These are phyloP conservation scores for Nephelium lappaceum DNA, from an alignment of 345 rosid genomes.

Conservation along the genomic window DNA sequence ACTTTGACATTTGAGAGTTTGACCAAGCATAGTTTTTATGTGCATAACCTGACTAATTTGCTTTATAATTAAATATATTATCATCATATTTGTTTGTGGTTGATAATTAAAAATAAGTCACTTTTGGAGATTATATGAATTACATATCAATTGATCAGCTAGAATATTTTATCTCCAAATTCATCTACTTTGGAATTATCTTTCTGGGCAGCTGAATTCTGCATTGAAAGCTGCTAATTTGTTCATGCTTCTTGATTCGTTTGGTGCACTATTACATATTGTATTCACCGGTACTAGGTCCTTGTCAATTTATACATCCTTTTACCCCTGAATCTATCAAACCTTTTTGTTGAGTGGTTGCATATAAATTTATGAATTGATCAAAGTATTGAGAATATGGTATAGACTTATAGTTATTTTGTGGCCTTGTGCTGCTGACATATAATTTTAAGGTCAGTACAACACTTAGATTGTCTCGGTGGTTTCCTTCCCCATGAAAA, in stretches of 20 bases:
- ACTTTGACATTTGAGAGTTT: background rate
- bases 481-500: background rate
- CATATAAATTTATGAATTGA: too few relatives aligned
- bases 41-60: background rate
- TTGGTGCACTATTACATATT: background rate
- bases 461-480: background rate
- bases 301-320: background rate
- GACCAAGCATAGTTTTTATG: slow-evolving; percentile 1
- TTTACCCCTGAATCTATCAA: background rate
- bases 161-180: background rate
- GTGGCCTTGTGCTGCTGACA: background rate
- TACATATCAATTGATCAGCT: background rate
- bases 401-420: background rate
- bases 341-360: slow-evolving; percentile 1
- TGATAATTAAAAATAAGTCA: background rate
- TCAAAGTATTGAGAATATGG: background rate
- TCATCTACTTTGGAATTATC: background rate
- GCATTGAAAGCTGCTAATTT: background rate
- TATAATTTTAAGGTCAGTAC: background rate
- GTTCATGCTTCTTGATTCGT: background rate
- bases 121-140: background rate
- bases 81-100: background rate
- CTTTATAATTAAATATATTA: background rate
- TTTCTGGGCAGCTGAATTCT: background rate
- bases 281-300: background rate